These are phyloP conservation scores for Xerocomus brunneocitrinus DNA, from an alignment of 768 basidiomycete genomes.

Conservation along the genomic window DNA sequence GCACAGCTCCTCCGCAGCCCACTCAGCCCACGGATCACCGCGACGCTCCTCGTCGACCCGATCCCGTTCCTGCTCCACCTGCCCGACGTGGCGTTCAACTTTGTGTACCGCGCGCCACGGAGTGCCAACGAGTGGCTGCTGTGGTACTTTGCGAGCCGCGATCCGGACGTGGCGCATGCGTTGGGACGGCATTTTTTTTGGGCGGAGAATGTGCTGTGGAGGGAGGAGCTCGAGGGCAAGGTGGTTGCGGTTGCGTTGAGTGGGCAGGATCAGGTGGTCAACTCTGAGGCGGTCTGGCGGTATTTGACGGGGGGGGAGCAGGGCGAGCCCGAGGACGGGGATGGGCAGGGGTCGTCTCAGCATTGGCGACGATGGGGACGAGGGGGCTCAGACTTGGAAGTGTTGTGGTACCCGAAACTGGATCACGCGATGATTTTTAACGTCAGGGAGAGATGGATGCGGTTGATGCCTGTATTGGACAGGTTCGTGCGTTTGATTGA, in stretches of 20 bases:
- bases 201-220: slow-evolving; percentile 58
- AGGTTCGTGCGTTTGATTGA: slow-evolving; percentile 24
- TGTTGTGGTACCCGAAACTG: slow-evolving; percentile 35
- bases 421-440: slow-evolving; percentile 43
- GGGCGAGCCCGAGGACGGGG: background rate
- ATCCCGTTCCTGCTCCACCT: slow-evolving; percentile 62
- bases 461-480: slow-evolving; percentile 30
- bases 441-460: slow-evolving; percentile 18
- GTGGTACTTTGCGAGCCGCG: slow-evolving; percentile 64
- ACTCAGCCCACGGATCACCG: slow-evolving; percentile 34
- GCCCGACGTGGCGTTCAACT: slow-evolving; percentile 60
- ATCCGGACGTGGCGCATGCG: slow-evolving; percentile 57
- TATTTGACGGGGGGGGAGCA: slow-evolving; percentile 37
- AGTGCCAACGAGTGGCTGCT: slow-evolving; percentile 58
- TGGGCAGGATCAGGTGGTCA: slow-evolving; percentile 41
- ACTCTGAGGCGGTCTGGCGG: slow-evolving; percentile 33
- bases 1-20: slow-evolving; percentile 46
- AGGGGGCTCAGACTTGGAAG: slow-evolving; percentile 27
- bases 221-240: slow-evolving; percentile 43
- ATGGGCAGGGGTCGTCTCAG: background rate
- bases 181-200: slow-evolving; percentile 63
- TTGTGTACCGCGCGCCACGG: slow-evolving; percentile 55
- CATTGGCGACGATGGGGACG: slow-evolving; percentile 26
- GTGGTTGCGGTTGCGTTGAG: slow-evolving; percentile 34
- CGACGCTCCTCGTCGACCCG: slow-evolving; percentile 55